Base-by-base conservation (phyloP, 164 flowering plant species). In the Macadamia tetraphylla region DNA sequence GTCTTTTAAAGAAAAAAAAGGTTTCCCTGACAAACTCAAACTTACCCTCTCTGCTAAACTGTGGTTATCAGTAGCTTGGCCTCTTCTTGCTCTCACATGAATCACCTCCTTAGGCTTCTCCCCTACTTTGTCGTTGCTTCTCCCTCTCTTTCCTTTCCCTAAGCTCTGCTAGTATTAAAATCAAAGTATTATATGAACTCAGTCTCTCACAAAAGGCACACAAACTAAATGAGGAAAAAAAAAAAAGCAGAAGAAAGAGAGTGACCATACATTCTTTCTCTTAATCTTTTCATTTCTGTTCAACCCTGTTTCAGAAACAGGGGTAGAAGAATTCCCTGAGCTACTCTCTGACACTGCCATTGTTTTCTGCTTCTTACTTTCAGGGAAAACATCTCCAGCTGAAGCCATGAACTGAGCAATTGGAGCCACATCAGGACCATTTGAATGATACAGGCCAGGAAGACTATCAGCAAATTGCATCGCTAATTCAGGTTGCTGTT, bases 31-130 rank as follows among this genome's bases (percentile, higher is more conserved):
- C 4, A 13, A 23, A 29, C 13, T 15, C 55, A 66, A 51, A 40
- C 35, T 57, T 75, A 87, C 91, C 85, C 91, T 84, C 79, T 87
- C 91, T 11, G 91, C 91, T 72, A 87, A 71, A 67, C 91, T 87
- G 68, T 87, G 91, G 66, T 89, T 85, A 65, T 87, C 91, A 70
- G 91, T 87, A 48, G 91, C 91, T 73, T 85, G 86, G 66, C 91
- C 91, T 80, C 91, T 80, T 78, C 82, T 85, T 15, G 86, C 89
- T 75, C 91, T 82, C 3, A 85, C 89, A 85, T 85, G 89, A 75
- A 87, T 77, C 49, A 87, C 91, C 43, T 84, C 89, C 69, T 77
- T 79, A 35, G 81, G 79, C 60, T 80, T 83, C 74, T 81, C 82
- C 48, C 55, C 67, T 65, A 73, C 71, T 59, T 68, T 74, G 6